phyloP scores from a whole-genome alignment of 192 early-diverging fungal genomes.

The Helicostylum pulchrum region DNA sequence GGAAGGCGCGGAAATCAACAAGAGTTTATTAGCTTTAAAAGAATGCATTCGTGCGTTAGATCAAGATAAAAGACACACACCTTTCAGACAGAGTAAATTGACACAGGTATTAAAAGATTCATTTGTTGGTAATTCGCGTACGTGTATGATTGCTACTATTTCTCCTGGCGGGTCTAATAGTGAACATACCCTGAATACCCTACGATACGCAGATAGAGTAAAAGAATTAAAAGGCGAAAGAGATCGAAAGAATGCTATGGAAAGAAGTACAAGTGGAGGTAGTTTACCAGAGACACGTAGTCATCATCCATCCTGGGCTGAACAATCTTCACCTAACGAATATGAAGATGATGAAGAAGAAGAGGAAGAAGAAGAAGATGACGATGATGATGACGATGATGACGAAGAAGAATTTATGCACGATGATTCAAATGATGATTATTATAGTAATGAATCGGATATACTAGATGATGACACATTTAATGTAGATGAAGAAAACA shows the following conservation, averaged over 20 bases:
- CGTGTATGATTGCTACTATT: conserved; percentile 99
- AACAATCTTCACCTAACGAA: background rate
- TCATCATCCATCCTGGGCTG: background rate
- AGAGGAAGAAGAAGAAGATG: conserved; percentile 5
- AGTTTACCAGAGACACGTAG: conserved; percentile 4
- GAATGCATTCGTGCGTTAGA: conserved; percentile 97
- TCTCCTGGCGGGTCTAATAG: conserved; percentile 93
- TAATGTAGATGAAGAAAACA: conserved; percentile 31
- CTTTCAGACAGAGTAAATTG: conserved; percentile 96
- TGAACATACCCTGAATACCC: conserved; percentile 95
- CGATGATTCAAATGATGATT: conserved; percentile 13
- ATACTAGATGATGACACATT: conserved; percentile 37
- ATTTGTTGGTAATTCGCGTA: conserved; percentile 94
- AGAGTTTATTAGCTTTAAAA: conserved; percentile 92
- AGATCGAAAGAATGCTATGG: conserved; percentile 21
- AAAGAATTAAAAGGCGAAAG: conserved; percentile 48
- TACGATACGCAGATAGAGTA: conserved; percentile 87
- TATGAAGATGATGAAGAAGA: background rate
- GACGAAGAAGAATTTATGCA: conserved; percentile 5
- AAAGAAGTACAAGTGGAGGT: conserved; percentile 12
- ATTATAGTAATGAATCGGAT: conserved; percentile 31
- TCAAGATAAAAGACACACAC: conserved; percentile 89
- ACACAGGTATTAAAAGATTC: conserved; percentile 97
- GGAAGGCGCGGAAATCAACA: conserved; percentile 99
- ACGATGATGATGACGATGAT: background rate